These are phyloP conservation scores for Elongisporangium prolatum DNA, from an alignment of 352 stramenopile genomes.

Conservation along the genomic window DNA sequence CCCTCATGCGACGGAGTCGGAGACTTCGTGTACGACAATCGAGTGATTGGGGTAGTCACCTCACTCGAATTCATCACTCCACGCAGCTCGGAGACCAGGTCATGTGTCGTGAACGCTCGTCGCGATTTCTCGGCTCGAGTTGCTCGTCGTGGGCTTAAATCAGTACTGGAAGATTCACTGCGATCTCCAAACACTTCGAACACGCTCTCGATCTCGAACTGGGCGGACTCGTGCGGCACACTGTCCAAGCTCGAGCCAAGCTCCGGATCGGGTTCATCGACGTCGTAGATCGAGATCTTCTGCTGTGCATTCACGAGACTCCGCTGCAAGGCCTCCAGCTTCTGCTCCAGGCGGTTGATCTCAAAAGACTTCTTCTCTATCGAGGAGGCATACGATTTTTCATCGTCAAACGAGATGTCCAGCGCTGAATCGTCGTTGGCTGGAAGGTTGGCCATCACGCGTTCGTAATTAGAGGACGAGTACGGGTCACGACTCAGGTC, in stretches of 20 bases:
- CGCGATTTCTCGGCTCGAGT: conserved; percentile 2
- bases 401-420: conserved; percentile 1
- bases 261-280: conserved; percentile 47
- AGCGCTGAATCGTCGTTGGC: conserved; percentile 5
- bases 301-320: conserved; percentile 54
- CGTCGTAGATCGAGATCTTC: conserved; percentile 56
- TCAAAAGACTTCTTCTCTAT: conserved; percentile 11
- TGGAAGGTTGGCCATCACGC: conserved; percentile 33
- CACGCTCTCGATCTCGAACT: conserved; percentile 45
- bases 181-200: conserved; percentile 40
- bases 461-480: conserved; percentile 55
- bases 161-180: conserved; percentile 6
- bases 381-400: conserved; percentile 3
- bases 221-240: conserved; percentile 36
- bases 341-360: conserved; percentile 53
- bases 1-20: conserved; percentile 12
- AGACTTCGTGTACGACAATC: conserved; percentile 24
- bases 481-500: conserved; percentile 48
- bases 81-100: conserved; percentile 48
- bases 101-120: conserved; percentile 31
- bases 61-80: conserved; percentile 73
- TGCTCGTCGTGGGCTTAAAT: not conserved
- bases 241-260: conserved; percentile 19
- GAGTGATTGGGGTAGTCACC: conserved; percentile 21
- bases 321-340: conserved; percentile 56